Evolutionary conservation across 83 land plant species (phyloP), one percentile per base, ranked within the genome.

Genomic region (Thuja plicata): DNA sequence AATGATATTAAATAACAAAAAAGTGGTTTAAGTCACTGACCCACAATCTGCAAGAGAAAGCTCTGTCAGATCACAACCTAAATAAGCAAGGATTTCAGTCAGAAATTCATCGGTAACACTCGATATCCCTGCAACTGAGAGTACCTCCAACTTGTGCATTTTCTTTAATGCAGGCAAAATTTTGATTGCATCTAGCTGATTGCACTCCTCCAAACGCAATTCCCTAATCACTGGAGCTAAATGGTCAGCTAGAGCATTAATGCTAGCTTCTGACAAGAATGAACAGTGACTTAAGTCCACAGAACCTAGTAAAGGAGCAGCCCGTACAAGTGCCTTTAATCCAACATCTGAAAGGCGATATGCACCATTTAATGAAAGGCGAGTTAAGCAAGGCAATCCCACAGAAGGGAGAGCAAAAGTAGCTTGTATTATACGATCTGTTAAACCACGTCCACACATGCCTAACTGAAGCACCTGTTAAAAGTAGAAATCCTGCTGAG

Each of bases 301-400:
- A 57, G 96, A 94, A n/a, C 71, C 87, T 19, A 96, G 62, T 40
- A 46, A 38, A 74, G 93, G 94, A 21, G 96, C 95, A 84, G 94
- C 85, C 82, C 82, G 74, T 41, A 91, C 92, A 74, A 96, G 86
- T 60, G 90, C 84, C 2, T 10, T 62, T 11, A 96, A 52, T 12
- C 97, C 97, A 87, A 15, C 91, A 90, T 96, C 97, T 74, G 96
- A 82, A 66, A 96, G 93, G 11, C 94, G 90, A 74, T 89, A 95
- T 55, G 93, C 96, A 83, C 95, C 96, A 38, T 84, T 85, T 66
- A 96, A 27, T 15, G 95, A 92, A 48, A 96, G 11, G 5, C 89
- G 55, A 40, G 84, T 90, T 55, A 95, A 79, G 16, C 90, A 81
- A 48, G 94, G 91, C 50, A 94, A 84, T 41, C 90, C 71, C 74